phyloP scores from a whole-genome alignment of 202 grass and related monocot genomes.

The Brachypodium distachyon region DNA sequence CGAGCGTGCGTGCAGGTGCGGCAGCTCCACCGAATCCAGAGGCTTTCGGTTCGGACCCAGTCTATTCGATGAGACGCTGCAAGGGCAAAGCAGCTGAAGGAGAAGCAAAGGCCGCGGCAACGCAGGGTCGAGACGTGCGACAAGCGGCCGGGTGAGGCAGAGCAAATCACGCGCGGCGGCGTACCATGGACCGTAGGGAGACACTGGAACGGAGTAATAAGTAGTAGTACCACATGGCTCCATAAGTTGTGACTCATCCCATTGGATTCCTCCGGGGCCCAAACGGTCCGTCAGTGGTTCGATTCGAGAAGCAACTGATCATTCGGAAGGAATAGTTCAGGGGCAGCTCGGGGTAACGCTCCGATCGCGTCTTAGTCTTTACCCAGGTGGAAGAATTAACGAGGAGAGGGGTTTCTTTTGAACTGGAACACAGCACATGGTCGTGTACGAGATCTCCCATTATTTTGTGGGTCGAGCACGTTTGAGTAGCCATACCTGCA shows the following conservation, averaged over 20 bases:
- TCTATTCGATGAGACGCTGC: no score
- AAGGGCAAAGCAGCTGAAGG: no score
- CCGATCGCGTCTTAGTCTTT: no score
- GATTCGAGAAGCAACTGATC: background rate
- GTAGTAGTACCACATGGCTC: background rate
- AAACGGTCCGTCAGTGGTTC: background rate
- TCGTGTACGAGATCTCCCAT: background rate
- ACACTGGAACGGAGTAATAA: background rate
- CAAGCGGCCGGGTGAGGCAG: no score
- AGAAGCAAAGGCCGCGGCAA: no score
- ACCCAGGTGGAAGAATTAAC: background rate
- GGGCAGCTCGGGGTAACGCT: background rate
- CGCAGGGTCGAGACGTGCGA: no score
- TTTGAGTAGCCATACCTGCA: background rate
- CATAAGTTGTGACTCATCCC: no score
- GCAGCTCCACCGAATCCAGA: background rate
- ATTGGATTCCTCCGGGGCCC: background rate
- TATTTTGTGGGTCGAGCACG: background rate
- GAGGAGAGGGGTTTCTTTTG: background rate
- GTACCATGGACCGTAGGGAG: background rate
- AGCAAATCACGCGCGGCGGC: background rate
- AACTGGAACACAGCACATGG: background rate
- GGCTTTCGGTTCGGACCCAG: no score
- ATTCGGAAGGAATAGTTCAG: background rate
- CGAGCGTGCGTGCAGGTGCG: background rate